Conservation (phyloP, 2,329 filamentous ascomycete genomes). For the Verticillium tricorpus region DNA sequence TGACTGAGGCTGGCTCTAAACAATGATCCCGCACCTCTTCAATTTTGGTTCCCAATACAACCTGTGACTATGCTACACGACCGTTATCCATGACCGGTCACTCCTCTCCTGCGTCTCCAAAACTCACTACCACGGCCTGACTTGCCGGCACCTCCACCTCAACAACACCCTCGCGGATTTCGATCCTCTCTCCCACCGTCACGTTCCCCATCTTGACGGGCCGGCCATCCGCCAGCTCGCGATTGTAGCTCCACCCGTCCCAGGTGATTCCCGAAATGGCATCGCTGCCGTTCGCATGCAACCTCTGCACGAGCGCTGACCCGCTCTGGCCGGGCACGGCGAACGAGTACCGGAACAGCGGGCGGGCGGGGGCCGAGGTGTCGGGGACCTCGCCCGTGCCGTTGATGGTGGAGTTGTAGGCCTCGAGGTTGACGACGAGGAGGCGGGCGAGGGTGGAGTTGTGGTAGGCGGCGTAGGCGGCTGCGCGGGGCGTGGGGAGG, state of each 20-base stretch:
- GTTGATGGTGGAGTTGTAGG: constrained; percentile 54
- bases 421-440: constrained; percentile 52
- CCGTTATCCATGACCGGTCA: neutral
- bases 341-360: constrained; percentile 35
- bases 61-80: no score
- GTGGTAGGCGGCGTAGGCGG: constrained; percentile 53
- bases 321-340: constrained; percentile 19
- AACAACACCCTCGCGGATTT: constrained; percentile 29
- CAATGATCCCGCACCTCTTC: no score
- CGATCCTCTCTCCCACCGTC: constrained; percentile 42
- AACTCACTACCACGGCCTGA: constrained; percentile 33
- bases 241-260: constrained; percentile 59
- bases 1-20: neutral
- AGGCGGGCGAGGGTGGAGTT: constrained; percentile 38
- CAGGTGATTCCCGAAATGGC: constrained; percentile 58
- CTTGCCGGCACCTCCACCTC: constrained; percentile 36
- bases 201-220: constrained; percentile 52
- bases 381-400: constrained; percentile 25
- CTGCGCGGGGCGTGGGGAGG: constrained; percentile 32
- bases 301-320: constrained; percentile 36
- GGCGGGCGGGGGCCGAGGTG: constrained; percentile 22
- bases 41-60: neutral
- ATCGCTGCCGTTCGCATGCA: constrained; percentile 59
- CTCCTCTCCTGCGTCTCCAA: constrained; percentile 9
- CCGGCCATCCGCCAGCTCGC: constrained; percentile 48